Evolutionary conservation across 192 early-diverging fungal species (phyloP), one percentile per base, ranked within the genome.

Genomic region (Podila clonocystis): DNA sequence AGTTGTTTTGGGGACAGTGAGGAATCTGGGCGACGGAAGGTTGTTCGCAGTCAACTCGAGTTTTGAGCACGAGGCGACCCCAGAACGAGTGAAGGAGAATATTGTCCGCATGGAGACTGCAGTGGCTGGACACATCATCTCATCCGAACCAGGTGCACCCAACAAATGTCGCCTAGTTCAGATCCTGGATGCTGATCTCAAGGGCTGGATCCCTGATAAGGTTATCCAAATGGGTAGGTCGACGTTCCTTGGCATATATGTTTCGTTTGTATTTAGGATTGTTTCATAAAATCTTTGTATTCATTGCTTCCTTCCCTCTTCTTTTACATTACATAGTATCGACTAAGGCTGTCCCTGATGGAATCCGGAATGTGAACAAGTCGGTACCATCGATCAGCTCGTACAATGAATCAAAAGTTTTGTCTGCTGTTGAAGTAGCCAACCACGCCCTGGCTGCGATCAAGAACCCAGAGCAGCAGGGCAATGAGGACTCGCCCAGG

Each of bases 171-270:
- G 70, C 17, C 31, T 83, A 30, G 48, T 73, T 13, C 82, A 83
- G 36, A 41, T 83, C 15, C 22, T 76, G 62, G 82, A 83, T 71
- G 58, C 74, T 0, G 74, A 83, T 70, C 55, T 75, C 60, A 83
- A 83, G 33, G 82, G 82, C 57, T 83, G 82, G 82, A 83, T 83
- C 38, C 82, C 74, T 12, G 74, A 77, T 8, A 76, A 75, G 12
- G 26, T 83, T 17, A 83, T 76, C 61, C 70, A 75, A 58, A 50
- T 83, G 31, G 74, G 82, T 75, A 73, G 50, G 50, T 45, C 17
- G 41, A 17, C 41, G 41, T 41, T 15, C 17, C 9, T 29, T 9
- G 33, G 1, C 24, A 4, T 50, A 5, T 22, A 61, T 8, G 4
- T 55, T 55, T 55, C 22, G 17, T 55, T 8, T 55, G 19, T 45